Percentiles rank a stretch among this genome's conserved stretches.
These are phyloP conservation scores for Eleusine indica DNA, from an alignment of 176 grass and related monocot species.

Conservation along the genomic window DNA sequence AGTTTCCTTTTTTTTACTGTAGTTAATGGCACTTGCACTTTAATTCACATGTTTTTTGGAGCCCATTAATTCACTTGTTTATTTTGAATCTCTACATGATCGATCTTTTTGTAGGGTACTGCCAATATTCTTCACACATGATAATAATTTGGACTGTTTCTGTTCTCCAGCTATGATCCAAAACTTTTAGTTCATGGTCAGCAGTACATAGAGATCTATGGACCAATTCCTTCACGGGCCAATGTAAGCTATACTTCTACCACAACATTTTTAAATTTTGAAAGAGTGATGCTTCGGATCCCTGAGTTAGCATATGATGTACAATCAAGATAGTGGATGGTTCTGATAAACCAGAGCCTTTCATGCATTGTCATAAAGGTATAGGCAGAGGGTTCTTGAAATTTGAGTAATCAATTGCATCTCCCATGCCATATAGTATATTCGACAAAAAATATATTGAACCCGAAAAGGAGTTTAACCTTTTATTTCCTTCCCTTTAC, in stretches of 20 bases:
- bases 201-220: slow-evolving; percentile 25
- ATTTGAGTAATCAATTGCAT: not conserved
- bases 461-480: not conserved
- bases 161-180: slow-evolving; percentile 35
- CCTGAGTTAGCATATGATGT: not conserved
- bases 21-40: not conserved
- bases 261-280: not conserved
- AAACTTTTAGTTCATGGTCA: slow-evolving; percentile 2
- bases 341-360: not conserved
- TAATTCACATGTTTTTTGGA: not conserved
- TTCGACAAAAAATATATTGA: not conserved
- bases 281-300: not conserved
- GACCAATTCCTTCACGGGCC: slow-evolving; percentile 15
- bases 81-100: not conserved
- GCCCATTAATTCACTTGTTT: not conserved
- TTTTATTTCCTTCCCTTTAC: not conserved
- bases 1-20: not conserved
- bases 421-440: not conserved
- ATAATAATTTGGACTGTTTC: not conserved
- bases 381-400: not conserved
- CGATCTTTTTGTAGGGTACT: not conserved
- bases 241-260: slow-evolving; percentile 1
- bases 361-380: not conserved
- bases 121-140: not conserved
- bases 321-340: not conserved